Percentiles rank a stretch among this genome's conserved stretches.
These are phyloP conservation scores for Xerocomellus intermedius DNA, from an alignment of 768 basidiomycete species.

Conservation along the genomic window DNA sequence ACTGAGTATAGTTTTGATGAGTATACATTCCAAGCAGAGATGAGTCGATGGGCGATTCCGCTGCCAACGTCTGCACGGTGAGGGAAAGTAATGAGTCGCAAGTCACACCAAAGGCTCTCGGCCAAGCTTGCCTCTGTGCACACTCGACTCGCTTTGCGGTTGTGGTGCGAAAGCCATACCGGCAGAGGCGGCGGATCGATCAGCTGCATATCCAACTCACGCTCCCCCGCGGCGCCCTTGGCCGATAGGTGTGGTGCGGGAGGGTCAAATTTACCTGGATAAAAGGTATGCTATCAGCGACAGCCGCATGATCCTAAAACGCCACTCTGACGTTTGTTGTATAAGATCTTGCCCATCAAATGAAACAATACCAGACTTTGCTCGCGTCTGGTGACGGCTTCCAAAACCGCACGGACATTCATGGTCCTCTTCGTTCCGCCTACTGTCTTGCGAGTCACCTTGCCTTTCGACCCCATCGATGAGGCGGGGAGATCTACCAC, in stretches of 20 bases:
- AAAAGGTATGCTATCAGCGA: constrained; percentile 3
- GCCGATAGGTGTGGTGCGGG: constrained; percentile 51
- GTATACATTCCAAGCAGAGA: constrained; percentile 86
- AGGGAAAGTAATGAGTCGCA: not conserved
- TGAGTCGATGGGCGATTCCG: constrained; percentile 88
- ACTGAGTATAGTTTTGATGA: constrained; percentile 92
- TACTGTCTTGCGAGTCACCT: constrained; percentile 34
- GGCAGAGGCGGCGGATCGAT: constrained; percentile 59
- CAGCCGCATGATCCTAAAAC: not conserved
- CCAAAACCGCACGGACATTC: constrained; percentile 45
- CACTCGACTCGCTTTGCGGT: constrained; percentile 68
- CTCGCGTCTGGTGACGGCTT: constrained; percentile 79
- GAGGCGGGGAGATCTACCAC: constrained; percentile 35
- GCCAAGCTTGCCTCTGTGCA: constrained; percentile 61
- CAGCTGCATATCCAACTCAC: constrained; percentile 52
- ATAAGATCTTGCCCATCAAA: constrained; percentile 87
- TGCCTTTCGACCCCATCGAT: constrained; percentile 18
- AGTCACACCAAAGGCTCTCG: not conserved
- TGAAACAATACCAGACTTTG: constrained; percentile 89
- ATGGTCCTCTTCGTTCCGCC: constrained; percentile 16
- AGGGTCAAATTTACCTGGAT: constrained; percentile 72
- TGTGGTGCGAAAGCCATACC: constrained; percentile 53
- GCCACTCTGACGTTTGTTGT: constrained; percentile 76
- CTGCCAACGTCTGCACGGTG: constrained; percentile 57
- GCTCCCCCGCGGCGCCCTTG: constrained; percentile 63